Evolutionary conservation across 1,284 basidiomycete genomes (phyloP).

Genomic region (Tremellales sp.): DNA sequence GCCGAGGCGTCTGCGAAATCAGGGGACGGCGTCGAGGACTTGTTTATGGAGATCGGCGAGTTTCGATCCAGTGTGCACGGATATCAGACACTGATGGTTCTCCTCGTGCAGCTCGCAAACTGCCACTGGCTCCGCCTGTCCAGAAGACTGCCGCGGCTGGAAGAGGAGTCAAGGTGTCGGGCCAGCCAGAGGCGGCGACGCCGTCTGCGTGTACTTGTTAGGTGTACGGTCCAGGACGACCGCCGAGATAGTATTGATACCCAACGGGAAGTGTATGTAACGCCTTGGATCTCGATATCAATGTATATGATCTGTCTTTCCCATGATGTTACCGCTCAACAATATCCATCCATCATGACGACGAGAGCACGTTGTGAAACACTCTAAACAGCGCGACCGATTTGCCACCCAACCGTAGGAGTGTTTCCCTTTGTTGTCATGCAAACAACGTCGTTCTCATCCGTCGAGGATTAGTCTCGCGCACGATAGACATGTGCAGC

Average conservation of each 20-base stretch:
- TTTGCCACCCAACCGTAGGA: no score
- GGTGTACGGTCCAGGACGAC: background rate
- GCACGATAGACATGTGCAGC: no score
- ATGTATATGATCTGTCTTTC: no score
- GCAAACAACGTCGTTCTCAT: no score
- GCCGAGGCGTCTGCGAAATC: conserved; percentile 93
- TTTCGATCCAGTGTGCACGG: conserved; percentile 1
- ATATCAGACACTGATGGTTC: conserved; percentile 6
- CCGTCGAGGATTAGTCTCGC: no score
- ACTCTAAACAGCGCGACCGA: no score
- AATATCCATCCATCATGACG: no score
- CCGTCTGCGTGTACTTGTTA: conserved; percentile 34
- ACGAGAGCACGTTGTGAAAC: no score
- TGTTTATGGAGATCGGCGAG: conserved; percentile 72
- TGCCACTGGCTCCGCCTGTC: conserved; percentile 37
- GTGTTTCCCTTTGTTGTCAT: no score
- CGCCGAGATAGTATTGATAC: background rate
- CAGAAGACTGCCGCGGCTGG: conserved; percentile 14
- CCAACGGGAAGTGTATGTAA: background rate
- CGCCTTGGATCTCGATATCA: no score
- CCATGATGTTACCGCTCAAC: no score
- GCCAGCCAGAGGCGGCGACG: conserved; percentile 17
- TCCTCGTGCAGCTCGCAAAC: conserved; percentile 34
- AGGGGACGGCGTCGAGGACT: conserved; percentile 81
- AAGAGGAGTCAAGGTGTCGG: conserved; percentile 39